A percentile compares a stretch with the other conserved stretches of the same genome.
Conservation (phyloP, 2,329 filamentous ascomycete species). For the Graphilbum ipis-grandicollis region DNA sequence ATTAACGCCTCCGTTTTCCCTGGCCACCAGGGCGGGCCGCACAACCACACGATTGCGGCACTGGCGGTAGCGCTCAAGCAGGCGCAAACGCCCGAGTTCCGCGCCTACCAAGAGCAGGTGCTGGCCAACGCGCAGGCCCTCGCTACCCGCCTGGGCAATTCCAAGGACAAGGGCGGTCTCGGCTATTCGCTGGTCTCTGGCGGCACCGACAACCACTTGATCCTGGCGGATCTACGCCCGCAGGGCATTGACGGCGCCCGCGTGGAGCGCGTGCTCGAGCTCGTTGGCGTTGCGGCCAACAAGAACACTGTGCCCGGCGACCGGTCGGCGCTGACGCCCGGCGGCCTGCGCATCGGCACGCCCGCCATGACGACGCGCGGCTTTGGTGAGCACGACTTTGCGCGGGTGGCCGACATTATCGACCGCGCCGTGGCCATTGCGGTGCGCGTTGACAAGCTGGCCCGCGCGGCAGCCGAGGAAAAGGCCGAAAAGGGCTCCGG, state of each 20-base stretch:
- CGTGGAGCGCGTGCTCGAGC: slow-evolving; percentile 77
- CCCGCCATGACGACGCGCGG: slow-evolving; percentile 96
- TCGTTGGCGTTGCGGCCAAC: slow-evolving; percentile 93
- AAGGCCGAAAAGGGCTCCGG: slow-evolving; percentile 48
- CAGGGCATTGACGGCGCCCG: slow-evolving; percentile 76
- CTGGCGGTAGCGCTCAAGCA: slow-evolving; percentile 90
- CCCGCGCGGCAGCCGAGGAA: slow-evolving; percentile 49
- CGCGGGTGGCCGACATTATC: slow-evolving; percentile 68
- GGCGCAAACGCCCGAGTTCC: slow-evolving; percentile 77
- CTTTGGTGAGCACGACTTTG: slow-evolving; percentile 80
- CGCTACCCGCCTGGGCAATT: slow-evolving; percentile 45
- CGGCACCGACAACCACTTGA: slow-evolving; percentile 94
- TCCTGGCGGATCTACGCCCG: slow-evolving; percentile 80
- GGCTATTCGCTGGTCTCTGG: slow-evolving; percentile 84
- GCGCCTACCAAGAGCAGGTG: slow-evolving; percentile 79
- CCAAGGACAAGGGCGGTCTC: slow-evolving; percentile 58
- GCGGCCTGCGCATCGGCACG: slow-evolving; percentile 83
- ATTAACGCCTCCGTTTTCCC: slow-evolving; percentile 98
- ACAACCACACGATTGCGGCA: slow-evolving; percentile 98
- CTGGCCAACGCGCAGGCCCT: slow-evolving; percentile 83
- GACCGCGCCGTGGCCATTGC: slow-evolving; percentile 70
- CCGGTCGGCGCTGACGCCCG: slow-evolving; percentile 80
- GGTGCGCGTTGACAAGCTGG: slow-evolving; percentile 55
- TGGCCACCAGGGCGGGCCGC: slow-evolving; percentile 91
- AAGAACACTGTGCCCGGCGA: slow-evolving; percentile 98